Conservation (phyloP, 805 yeast genomes). For the Myxozyma udenii region DNA sequence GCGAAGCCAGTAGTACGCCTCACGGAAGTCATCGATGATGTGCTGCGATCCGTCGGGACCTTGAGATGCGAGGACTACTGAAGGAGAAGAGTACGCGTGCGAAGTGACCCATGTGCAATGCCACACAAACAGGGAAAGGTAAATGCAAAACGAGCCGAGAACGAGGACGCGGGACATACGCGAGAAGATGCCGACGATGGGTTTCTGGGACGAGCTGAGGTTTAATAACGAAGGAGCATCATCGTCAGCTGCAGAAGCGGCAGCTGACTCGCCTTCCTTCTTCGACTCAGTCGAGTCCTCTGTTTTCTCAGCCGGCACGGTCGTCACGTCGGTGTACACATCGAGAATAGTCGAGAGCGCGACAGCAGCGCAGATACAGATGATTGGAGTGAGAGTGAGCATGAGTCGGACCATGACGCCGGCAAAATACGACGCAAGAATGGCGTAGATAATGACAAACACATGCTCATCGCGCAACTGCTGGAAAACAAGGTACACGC, state of each 20-base stretch:
- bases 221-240: conserved; percentile 4
- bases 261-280: neutral
- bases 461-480: conserved; percentile 89
- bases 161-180: conserved; percentile 60
- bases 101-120: conserved; percentile 98
- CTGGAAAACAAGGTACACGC: conserved; percentile 84
- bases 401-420: conserved; percentile 99
- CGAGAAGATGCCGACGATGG: conserved; percentile 25
- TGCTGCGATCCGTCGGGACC: conserved; percentile 80
- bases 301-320: conserved; percentile 1
- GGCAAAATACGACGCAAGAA: conserved; percentile 94
- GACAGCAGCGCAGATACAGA: conserved; percentile 89
- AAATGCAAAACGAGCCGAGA: conserved; percentile 62
- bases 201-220: conserved; percentile 10
- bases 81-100: conserved; percentile 93
- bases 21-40: conserved; percentile 94
- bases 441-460: conserved; percentile 85
- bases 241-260: too few species aligned
- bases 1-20: conserved; percentile 97
- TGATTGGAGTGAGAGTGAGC: conserved; percentile 93
- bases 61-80: conserved; percentile 85
- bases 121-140: conserved; percentile 75
- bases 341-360: conserved; percentile 83
- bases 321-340: conserved; percentile 58
- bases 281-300: neutral